Percentiles rank a stretch among this genome's conserved stretches.
Conservation (phyloP, 2,329 filamentous ascomycete genomes). For the Tolypocladium nubicola region DNA sequence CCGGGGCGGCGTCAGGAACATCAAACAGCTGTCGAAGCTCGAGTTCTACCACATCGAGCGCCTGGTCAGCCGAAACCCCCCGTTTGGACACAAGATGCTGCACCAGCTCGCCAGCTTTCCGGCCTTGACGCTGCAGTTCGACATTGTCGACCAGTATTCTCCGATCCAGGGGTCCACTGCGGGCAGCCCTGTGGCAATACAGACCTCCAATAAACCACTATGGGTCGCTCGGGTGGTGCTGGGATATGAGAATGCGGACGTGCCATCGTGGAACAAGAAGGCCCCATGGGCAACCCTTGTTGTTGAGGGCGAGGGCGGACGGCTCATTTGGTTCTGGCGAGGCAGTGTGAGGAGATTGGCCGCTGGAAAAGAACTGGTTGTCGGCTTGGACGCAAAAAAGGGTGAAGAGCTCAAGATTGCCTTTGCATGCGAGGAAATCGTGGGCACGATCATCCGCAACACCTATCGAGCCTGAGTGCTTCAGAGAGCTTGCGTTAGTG, state of each 20-base stretch:
- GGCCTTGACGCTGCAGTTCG: conserved; percentile 29
- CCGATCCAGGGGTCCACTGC: not conserved
- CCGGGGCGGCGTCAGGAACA: conserved; percentile 56
- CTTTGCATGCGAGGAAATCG: conserved; percentile 80
- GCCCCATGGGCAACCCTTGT: conserved; percentile 63
- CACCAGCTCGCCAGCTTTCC: conserved; percentile 62
- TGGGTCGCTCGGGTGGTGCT: conserved; percentile 52
- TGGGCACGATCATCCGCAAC: conserved; percentile 38
- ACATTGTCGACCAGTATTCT: conserved; percentile 15
- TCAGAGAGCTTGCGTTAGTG: conserved; percentile 1
- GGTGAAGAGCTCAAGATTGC: conserved; percentile 51
- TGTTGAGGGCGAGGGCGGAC: conserved; percentile 43
- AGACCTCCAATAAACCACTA: not conserved
- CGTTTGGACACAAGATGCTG: conserved; percentile 64
- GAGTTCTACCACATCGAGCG: conserved; percentile 68
- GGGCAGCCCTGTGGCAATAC: conserved; percentile 7
- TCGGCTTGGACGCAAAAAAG: conserved; percentile 39
- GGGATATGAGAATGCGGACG: conserved; percentile 56
- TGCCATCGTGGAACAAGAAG: conserved; percentile 52
- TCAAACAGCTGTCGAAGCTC: conserved; percentile 57
- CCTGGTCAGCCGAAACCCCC: conserved; percentile 67
- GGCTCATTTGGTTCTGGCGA: conserved; percentile 57
- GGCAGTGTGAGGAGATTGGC: conserved; percentile 54
- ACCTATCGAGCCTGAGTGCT: conserved; percentile 6
- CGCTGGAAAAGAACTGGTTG: conserved; percentile 46